Evolutionary conservation across 495 filamentous ascomycete species (phyloP).

Genomic region (Hypoxylon subgilvum): DNA sequence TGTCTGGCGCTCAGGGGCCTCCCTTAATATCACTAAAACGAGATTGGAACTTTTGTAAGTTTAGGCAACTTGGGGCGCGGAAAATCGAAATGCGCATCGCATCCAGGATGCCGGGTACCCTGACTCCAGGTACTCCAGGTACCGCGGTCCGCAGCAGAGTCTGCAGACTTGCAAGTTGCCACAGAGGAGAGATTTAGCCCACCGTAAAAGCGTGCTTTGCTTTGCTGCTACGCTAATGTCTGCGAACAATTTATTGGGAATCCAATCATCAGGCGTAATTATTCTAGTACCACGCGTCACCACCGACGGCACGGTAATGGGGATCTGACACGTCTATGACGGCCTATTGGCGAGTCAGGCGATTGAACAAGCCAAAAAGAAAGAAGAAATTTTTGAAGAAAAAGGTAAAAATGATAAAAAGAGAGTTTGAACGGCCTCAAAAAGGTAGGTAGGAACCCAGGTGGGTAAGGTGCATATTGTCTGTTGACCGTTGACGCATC

Average conservation of each 20-base stretch:
- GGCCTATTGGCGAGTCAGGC: constrained; percentile 29
- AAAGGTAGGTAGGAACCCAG: neutral
- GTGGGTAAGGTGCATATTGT: constrained; percentile 10
- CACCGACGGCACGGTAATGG: constrained; percentile 31
- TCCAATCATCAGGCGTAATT: constrained; percentile 33
- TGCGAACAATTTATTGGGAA: constrained; percentile 29
- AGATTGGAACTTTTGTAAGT: constrained; percentile 25
- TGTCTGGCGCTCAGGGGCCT: no score
- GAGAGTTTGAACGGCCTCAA: constrained; percentile 15
- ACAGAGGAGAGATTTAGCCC: constrained; percentile 1
- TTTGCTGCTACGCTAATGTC: constrained; percentile 30
- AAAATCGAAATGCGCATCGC: constrained; percentile 16
- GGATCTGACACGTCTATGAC: constrained; percentile 37
- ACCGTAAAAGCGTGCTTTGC: constrained; percentile 29
- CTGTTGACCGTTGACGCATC: constrained; percentile 16
- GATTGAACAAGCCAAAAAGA: neutral
- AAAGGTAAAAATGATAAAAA: neutral
- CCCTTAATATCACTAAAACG: constrained; percentile 12
- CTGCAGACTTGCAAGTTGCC: no score
- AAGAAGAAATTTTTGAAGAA: neutral
- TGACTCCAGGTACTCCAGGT: neutral
- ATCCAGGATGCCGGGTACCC: constrained; percentile 3
- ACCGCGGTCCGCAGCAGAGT: neutral
- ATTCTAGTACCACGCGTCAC: constrained; percentile 31
- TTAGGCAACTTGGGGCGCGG: constrained; percentile 13